Percentiles rank a stretch among this genome's conserved stretches.
These are phyloP conservation scores for Trypanosoma congolense DNA, from an alignment of 208 protist species.

Conservation along the genomic window DNA sequence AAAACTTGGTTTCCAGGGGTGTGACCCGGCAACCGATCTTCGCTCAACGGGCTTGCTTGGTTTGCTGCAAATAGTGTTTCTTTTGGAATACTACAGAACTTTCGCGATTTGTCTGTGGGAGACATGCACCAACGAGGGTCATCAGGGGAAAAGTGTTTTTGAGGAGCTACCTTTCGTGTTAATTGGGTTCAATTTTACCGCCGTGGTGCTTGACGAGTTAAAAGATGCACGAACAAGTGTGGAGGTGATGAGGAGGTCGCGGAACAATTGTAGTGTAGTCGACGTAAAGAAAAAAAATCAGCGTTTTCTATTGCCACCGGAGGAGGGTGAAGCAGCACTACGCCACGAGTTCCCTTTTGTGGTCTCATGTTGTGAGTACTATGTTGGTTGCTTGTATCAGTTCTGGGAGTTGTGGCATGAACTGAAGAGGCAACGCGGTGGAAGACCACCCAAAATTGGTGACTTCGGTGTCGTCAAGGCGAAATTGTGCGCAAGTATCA, in stretches of 20 bases:
- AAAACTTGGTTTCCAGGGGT: slow-evolving; percentile 71
- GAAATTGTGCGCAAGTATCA: slow-evolving; percentile 22
- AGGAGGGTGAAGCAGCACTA: slow-evolving; percentile 3
- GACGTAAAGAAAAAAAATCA: not conserved
- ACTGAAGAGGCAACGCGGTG: slow-evolving; percentile 16
- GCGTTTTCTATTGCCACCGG: not conserved
- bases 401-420: slow-evolving; percentile 35
- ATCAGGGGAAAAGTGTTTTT: slow-evolving; percentile 6
- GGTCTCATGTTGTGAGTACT: slow-evolving; percentile 25
- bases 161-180: slow-evolving; percentile 73
- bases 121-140: slow-evolving; percentile 27
- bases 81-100: slow-evolving; percentile 60
- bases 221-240: slow-evolving; percentile 4
- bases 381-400: slow-evolving; percentile 33
- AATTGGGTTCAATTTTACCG: slow-evolving; percentile 70
- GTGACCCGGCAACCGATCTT: slow-evolving; percentile 73
- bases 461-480: slow-evolving; percentile 33
- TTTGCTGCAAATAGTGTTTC: slow-evolving; percentile 62
- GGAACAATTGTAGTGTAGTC: too few species aligned
- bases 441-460: slow-evolving; percentile 23
- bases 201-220: slow-evolving; percentile 37
- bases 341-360: slow-evolving; percentile 33
- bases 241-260: slow-evolving; percentile 7
- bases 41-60: slow-evolving; percentile 68
- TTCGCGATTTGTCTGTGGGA: slow-evolving; percentile 49